Conservation (phyloP, 176 grass and related monocot genomes). For the Lolium rigidum region DNA sequence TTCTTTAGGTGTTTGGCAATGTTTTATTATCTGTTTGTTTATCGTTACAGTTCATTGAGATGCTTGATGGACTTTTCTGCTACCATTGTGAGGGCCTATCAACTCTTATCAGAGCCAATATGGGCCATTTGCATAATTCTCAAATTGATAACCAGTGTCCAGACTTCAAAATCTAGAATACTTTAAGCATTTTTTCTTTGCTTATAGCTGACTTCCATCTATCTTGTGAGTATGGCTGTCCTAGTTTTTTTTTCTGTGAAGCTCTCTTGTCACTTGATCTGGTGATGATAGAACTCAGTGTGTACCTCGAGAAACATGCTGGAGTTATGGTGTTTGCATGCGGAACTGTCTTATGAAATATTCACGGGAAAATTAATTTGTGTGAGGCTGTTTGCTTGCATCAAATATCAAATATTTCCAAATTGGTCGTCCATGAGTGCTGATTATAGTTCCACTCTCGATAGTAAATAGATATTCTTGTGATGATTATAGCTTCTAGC, state of each 20-base stretch:
- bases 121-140: neutral
- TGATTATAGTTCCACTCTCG: constrained; percentile 12
- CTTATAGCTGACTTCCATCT: neutral
- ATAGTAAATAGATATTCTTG: neutral
- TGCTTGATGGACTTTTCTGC: neutral
- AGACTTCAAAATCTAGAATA: neutral
- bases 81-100: neutral
- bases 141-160: neutral
- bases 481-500: neutral
- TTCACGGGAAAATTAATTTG: neutral
- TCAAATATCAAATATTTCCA: neutral
- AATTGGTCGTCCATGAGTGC: neutral
- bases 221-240: neutral
- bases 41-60: neutral
- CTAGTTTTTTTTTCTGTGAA: neutral
- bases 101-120: neutral
- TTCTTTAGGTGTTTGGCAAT: constrained; percentile 10
- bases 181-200: neutral
- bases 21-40: neutral
- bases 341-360: neutral
- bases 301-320: neutral
- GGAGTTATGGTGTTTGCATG: constrained; percentile 28
- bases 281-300: constrained; percentile 3
- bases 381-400: neutral
- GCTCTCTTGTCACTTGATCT: neutral